These are phyloP conservation scores for Aspergillus tubingensis DNA, from an alignment of 2,329 filamentous ascomycete genomes.

Conservation along the genomic window DNA sequence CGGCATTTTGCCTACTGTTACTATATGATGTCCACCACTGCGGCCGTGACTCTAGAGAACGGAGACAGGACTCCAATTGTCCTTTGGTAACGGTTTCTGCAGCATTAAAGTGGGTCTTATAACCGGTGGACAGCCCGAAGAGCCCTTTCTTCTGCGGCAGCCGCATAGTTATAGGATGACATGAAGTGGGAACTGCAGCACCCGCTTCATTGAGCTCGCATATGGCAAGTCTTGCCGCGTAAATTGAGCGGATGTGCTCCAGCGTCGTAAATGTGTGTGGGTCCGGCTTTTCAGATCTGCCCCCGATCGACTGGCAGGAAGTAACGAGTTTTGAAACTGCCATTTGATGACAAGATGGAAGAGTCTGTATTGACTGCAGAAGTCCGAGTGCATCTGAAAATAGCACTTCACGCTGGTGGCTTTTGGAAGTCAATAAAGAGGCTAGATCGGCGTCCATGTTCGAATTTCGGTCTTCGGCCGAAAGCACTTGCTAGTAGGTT, in stretches of 20 bases:
- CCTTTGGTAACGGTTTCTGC: conserved; percentile 24
- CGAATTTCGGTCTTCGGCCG: conserved; percentile 10
- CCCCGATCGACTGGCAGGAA: conserved; percentile 55
- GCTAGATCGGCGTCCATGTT: conserved; percentile 28
- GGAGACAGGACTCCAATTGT: conserved; percentile 54
- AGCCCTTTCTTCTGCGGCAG: conserved; percentile 32
- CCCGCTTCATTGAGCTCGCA: conserved; percentile 62
- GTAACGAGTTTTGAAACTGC: conserved; percentile 55
- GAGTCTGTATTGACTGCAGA: conserved; percentile 47
- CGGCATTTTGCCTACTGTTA: conserved; percentile 62
- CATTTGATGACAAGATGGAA: conserved; percentile 55
- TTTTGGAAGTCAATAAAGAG: conserved; percentile 28
- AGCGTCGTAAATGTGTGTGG: conserved; percentile 34
- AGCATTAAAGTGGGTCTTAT: conserved; percentile 19
- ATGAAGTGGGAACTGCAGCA: conserved; percentile 53
- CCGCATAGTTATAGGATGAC: conserved; percentile 51
- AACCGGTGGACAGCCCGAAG: conserved; percentile 26
- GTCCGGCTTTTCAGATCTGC: conserved; percentile 26
- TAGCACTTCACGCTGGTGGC: conserved; percentile 34
- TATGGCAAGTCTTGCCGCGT: conserved; percentile 63
- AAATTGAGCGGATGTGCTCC: conserved; percentile 56
- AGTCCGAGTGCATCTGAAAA: conserved; percentile 47
- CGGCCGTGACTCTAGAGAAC: conserved; percentile 54
- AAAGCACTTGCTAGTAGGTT: conserved; percentile 3
- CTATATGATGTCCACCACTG: conserved; percentile 67